Percentiles rank a stretch among this genome's conserved stretches.
These are phyloP conservation scores for Setomelanomma holmii DNA, from an alignment of 2,329 filamentous ascomycete genomes.

Conservation along the genomic window DNA sequence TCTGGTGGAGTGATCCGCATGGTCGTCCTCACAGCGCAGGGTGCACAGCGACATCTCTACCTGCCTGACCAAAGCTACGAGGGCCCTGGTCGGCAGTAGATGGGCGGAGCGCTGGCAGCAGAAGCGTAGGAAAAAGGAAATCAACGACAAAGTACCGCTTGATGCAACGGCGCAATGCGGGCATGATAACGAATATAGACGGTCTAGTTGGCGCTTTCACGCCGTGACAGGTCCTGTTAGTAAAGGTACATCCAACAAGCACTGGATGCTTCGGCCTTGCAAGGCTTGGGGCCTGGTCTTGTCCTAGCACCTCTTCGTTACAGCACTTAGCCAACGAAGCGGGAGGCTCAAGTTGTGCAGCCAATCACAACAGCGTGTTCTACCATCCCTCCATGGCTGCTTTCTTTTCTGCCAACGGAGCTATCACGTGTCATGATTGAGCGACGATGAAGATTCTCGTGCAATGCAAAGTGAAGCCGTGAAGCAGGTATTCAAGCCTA, in stretches of 20 bases:
- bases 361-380: constrained; percentile 8
- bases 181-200: constrained; percentile 11
- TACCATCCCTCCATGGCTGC: constrained; percentile 10
- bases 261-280: neutral
- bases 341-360: neutral
- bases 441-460: neutral
- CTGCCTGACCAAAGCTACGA: constrained; percentile 87
- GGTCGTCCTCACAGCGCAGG: constrained; percentile 91
- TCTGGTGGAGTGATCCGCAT: constrained; percentile 97
- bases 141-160: neutral
- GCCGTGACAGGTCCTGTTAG: too few species aligned
- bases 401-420: neutral
- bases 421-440: neutral
- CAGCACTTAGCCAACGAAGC: neutral
- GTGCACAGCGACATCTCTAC: constrained; percentile 92
- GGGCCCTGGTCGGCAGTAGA: constrained; percentile 67
- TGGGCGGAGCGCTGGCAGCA: neutral
- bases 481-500: neutral
- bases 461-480: neutral
- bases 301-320: constrained; percentile 3
- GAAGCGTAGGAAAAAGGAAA: constrained; percentile 4
- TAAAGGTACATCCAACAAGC: constrained; percentile 5
- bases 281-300: neutral
- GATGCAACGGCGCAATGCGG: neutral
- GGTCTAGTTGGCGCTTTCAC: too few species aligned